Conservation (phyloP, 208 protist species). For the Balamuthia mandrillaris region DNA sequence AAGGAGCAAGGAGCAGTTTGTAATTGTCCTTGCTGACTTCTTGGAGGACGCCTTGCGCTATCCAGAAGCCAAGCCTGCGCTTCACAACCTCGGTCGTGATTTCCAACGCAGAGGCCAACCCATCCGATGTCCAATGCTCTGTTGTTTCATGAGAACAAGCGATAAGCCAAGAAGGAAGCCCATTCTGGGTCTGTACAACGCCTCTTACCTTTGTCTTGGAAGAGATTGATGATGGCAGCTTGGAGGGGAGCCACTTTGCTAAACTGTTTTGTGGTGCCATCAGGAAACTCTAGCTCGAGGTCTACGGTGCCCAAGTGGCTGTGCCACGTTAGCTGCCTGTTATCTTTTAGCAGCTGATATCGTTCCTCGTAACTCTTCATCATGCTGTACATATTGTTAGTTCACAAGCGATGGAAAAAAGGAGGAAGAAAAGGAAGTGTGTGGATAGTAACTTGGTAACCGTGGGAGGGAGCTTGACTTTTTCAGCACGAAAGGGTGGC, state of each 20-base stretch:
- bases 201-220: not conserved
- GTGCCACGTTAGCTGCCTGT: not conserved
- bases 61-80: not conserved
- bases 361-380: slow-evolving; percentile 16
- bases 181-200: too few species aligned
- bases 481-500: slow-evolving; percentile 2
- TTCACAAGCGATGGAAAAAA: too few species aligned
- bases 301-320: not conserved
- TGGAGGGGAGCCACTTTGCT: slow-evolving; percentile 7
- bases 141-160: too few species aligned
- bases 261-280: not conserved
- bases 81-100: not conserved
- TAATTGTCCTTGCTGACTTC: not conserved
- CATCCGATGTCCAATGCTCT: not conserved
- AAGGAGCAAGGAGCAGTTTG: not conserved
- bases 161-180: not conserved
- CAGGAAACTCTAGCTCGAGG: not conserved
- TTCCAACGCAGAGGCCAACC: not conserved
- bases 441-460: not conserved
- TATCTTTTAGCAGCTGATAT: not conserved
- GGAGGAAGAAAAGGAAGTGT: not conserved
- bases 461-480: not conserved
- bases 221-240: slow-evolving; percentile 11
- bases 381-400: not conserved
- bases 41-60: not conserved